phyloP scores from a whole-genome alignment of 2,329 filamentous ascomycete genomes.

The Pseudogymnoascus sp. region DNA sequence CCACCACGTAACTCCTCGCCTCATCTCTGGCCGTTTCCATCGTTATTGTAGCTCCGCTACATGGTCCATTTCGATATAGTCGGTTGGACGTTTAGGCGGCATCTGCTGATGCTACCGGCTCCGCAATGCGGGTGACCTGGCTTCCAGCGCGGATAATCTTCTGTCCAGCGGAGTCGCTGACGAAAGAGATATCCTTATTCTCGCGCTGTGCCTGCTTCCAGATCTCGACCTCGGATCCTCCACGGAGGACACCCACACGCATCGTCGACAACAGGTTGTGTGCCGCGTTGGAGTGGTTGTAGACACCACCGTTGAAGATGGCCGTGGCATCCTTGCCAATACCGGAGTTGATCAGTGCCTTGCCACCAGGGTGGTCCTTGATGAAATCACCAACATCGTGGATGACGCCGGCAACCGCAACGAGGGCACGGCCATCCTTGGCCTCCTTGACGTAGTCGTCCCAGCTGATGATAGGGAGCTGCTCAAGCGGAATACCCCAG shows the following conservation, averaged over 20 bases:
- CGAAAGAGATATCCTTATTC: conserved; percentile 72
- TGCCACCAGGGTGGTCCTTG: conserved; percentile 84
- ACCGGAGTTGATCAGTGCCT: conserved; percentile 73
- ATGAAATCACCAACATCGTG: conserved; percentile 81
- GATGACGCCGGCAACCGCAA: conserved; percentile 75
- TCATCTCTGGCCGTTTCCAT: neutral
- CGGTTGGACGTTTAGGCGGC: conserved; percentile 50
- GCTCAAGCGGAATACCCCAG: conserved; percentile 79
- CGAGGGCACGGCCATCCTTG: conserved; percentile 68
- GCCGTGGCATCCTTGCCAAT: conserved; percentile 83
- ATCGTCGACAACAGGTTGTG: conserved; percentile 85
- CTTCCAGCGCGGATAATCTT: conserved; percentile 78
- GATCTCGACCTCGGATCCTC: conserved; percentile 83
- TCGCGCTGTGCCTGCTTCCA: conserved; percentile 82
- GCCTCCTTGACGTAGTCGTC: conserved; percentile 74
- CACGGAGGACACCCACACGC: conserved; percentile 78
- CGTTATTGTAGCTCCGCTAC: neutral
- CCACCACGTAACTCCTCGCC: neutral
- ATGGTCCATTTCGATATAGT: neutral
- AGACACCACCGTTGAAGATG: conserved; percentile 87
- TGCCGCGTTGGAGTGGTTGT: conserved; percentile 81
- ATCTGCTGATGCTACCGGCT: conserved; percentile 74
- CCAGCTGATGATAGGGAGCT: conserved; percentile 79
- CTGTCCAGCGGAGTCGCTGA: conserved; percentile 73
- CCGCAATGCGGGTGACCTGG: conserved; percentile 75